Evolutionary conservation across 1,284 basidiomycete species (phyloP).

Genomic region (Sutorius eximius): DNA sequence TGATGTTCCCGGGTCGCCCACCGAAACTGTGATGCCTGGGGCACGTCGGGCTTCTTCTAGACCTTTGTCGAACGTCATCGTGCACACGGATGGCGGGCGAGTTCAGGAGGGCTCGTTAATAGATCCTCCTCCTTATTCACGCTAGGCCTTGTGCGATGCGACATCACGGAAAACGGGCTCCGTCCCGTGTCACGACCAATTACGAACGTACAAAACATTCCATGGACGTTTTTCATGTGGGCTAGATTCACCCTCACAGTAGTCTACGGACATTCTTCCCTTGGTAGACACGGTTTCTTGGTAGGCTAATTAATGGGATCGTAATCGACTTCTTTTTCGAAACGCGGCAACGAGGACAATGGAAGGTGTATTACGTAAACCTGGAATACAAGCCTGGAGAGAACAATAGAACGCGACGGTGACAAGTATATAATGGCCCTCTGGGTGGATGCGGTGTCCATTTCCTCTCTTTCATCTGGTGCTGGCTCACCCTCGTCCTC

Average conservation of each 20-base stretch:
- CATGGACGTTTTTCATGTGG: constrained; percentile 20
- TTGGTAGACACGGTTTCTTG: constrained; percentile 1
- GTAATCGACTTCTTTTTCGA: not conserved
- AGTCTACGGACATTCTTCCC: constrained; percentile 19
- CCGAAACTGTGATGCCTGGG: constrained; percentile 3
- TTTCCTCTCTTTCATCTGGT: constrained; percentile 21
- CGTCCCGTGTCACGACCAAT: constrained; percentile 13
- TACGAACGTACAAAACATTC: constrained; percentile 14
- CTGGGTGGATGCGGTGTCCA: not conserved
- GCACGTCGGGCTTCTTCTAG: constrained; percentile 1
- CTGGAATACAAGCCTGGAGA: constrained; percentile 4
- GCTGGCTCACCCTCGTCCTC: constrained; percentile 33
- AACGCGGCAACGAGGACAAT: constrained; percentile 29
- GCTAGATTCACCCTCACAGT: constrained; percentile 21
- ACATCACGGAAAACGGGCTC: constrained; percentile 6
- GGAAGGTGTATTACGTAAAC: constrained; percentile 20
- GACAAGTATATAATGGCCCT: constrained; percentile 28
- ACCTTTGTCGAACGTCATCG: constrained; percentile 14
- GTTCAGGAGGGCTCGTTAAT: not conserved
- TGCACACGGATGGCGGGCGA: constrained; percentile 32
- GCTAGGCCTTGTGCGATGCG: constrained; percentile 1
- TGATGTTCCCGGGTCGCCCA: constrained; percentile 26
- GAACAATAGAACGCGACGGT: constrained; percentile 33
- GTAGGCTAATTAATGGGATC: constrained; percentile 7
- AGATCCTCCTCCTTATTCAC: constrained; percentile 29